These are phyloP conservation scores for Flaveria robusta DNA, from an alignment of 129 eudicot species.

Conservation along the genomic window DNA sequence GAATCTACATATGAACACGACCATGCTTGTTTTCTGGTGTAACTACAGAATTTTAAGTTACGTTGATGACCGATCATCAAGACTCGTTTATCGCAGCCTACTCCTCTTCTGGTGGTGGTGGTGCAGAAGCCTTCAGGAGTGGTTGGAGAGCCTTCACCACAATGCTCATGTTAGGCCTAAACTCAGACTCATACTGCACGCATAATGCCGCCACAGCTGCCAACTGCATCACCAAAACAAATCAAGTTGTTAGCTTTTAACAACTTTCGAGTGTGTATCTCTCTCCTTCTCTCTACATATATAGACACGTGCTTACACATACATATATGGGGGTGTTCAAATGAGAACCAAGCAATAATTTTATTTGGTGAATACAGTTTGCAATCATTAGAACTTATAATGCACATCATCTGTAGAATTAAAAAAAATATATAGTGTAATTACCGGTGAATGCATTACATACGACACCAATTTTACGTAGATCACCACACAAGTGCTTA, in stretches of 20 bases:
- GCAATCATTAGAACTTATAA: too few relatives aligned
- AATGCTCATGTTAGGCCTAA: slow-evolving; percentile 74
- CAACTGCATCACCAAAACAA: slow-evolving; percentile 46
- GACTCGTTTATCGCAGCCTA: slow-evolving; percentile 4
- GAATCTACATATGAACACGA: slow-evolving; percentile 31
- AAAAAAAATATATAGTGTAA: too few relatives aligned
- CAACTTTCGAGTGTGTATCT: neutral
- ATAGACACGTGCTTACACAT: too few relatives aligned
- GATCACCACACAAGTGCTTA: too few relatives aligned
- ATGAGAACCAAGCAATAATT: too few relatives aligned
- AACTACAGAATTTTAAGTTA: neutral
- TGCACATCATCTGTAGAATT: too few relatives aligned
- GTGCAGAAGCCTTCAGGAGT: slow-evolving; percentile 50
- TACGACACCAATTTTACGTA: too few relatives aligned
- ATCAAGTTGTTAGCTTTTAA: slow-evolving; percentile 4
- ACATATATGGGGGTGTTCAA: neutral
- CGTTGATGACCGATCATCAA: slow-evolving; percentile 2
- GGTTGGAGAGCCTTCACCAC: slow-evolving; percentile 79
- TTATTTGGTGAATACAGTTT: too few relatives aligned
- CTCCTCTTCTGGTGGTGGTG: slow-evolving; percentile 39
- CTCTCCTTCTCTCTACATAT: neutral
- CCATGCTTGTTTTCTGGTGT: slow-evolving; percentile 15
- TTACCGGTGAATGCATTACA: too few relatives aligned
- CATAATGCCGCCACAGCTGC: slow-evolving; percentile 84
- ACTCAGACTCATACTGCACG: slow-evolving; percentile 71